Evolutionary conservation across 2,329 filamentous ascomycete genomes (phyloP).

Genomic region (Arachnomyces sp.): DNA sequence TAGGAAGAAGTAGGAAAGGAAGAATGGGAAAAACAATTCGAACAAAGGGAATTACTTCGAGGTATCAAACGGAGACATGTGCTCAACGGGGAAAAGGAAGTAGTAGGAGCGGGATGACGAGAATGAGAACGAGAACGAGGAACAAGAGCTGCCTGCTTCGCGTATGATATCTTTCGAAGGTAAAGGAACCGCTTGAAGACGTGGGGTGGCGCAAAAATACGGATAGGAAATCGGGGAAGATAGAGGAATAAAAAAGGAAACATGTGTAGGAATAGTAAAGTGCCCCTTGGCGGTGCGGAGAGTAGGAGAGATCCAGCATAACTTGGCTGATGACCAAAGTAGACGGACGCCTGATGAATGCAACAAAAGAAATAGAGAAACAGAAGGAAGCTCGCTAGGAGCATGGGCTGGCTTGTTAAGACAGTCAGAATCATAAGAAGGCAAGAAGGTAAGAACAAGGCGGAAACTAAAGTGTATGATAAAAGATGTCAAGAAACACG

Average conservation of each 20-base stretch:
- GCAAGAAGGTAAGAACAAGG: conserved; percentile 7
- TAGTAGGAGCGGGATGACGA: no score
- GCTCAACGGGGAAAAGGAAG: no score
- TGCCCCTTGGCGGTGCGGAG: background rate
- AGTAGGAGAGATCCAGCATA: conserved; percentile 20
- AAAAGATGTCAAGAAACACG: background rate
- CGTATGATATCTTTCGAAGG: no score
- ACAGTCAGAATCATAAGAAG: conserved; percentile 11
- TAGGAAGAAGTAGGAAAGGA: no score
- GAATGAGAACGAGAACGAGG: no score
- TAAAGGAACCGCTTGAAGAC: no score
- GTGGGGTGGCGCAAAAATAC: no score
- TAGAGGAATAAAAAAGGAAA: conserved; percentile 4
- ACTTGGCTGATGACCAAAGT: conserved; percentile 24
- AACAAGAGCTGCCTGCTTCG: no score
- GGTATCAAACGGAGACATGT: no score
- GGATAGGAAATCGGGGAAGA: no score
- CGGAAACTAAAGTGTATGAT: background rate
- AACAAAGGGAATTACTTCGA: no score
- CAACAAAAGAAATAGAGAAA: conserved; percentile 10
- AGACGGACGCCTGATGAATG: conserved; percentile 20
- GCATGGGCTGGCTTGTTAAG: conserved; percentile 4
- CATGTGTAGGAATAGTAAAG: conserved; percentile 5
- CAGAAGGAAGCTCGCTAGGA: conserved; percentile 12
- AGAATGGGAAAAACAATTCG: no score